phyloP scores from a whole-genome alignment of 345 rosid species.

The Eucalyptus decipiens region DNA sequence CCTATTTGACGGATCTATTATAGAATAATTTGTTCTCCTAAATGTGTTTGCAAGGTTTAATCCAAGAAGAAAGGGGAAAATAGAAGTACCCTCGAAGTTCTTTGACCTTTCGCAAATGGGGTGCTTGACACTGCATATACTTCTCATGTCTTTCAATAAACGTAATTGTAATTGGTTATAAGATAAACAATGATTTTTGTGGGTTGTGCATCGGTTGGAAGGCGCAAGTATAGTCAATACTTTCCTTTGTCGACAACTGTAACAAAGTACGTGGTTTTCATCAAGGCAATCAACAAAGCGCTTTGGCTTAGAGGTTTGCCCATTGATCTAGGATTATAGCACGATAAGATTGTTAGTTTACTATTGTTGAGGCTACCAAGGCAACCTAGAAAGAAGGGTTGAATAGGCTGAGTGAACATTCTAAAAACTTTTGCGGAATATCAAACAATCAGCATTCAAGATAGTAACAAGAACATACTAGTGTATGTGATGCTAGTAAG shows the following conservation, averaged over 20 bases:
- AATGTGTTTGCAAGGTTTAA: neutral
- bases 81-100: neutral
- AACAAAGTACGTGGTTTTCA: neutral
- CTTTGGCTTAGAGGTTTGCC: neutral
- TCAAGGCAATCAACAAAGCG: neutral
- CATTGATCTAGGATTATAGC: neutral
- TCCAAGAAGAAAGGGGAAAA: neutral
- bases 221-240: neutral
- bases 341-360: neutral
- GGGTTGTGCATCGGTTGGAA: neutral
- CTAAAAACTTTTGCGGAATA: no score
- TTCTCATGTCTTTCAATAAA: neutral
- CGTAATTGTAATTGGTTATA: neutral
- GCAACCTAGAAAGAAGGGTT: no score
- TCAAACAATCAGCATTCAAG: no score
- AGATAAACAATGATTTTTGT: neutral
- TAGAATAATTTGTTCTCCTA: no score
- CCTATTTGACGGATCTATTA: no score
- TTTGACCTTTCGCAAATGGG: neutral
- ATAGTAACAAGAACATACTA: no score
- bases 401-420: no score
- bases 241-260: neutral
- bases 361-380: no score
- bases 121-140: neutral
- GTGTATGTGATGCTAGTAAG: neutral